A percentile compares a stretch with the other conserved stretches of the same genome.
phyloP scores from a whole-genome alignment of 1,284 basidiomycete genomes.

The Cutaneotrichosporon cyanovorans region DNA sequence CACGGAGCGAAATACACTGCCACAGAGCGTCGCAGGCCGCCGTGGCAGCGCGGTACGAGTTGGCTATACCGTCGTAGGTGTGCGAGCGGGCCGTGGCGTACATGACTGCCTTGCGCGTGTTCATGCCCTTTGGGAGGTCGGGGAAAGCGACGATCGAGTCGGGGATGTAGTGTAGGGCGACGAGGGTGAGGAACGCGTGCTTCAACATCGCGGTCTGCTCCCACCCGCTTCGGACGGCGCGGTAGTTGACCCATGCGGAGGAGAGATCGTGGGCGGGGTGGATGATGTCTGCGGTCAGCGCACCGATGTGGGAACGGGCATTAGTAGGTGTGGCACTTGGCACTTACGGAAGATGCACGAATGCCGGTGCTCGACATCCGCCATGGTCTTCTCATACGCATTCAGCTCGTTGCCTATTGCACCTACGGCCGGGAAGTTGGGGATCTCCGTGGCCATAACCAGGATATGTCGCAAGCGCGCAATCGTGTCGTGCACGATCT shows the following conservation, averaged over 20 bases:
- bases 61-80: slow-evolving; percentile 29
- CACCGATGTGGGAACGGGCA: too few relatives aligned
- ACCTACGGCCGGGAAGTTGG: slow-evolving; percentile 21
- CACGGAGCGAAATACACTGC: slow-evolving; percentile 24
- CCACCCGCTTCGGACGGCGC: slow-evolving; percentile 28
- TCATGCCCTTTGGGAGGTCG: slow-evolving; percentile 20
- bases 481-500: slow-evolving; percentile 28
- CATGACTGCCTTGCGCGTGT: slow-evolving; percentile 12
- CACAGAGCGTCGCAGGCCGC: slow-evolving; percentile 24
- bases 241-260: slow-evolving; percentile 29
- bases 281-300: slow-evolving; percentile 15
- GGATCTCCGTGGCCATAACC: slow-evolving; percentile 21
- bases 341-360: slow-evolving; percentile 28
- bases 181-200: slow-evolving; percentile 25
- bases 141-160: slow-evolving; percentile 23
- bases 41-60: slow-evolving; percentile 13
- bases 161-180: slow-evolving; percentile 33
- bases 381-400: slow-evolving; percentile 19
- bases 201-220: slow-evolving; percentile 29
- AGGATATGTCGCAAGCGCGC: slow-evolving; percentile 20
- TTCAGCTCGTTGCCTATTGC: slow-evolving; percentile 29
- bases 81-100: slow-evolving; percentile 28
- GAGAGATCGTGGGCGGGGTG: slow-evolving; percentile 8
- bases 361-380: slow-evolving; percentile 26
- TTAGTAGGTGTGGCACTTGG: neutral